Conservation (phyloP, 371 early-diverging fungal species). For the Mortierella sp. region DNA sequence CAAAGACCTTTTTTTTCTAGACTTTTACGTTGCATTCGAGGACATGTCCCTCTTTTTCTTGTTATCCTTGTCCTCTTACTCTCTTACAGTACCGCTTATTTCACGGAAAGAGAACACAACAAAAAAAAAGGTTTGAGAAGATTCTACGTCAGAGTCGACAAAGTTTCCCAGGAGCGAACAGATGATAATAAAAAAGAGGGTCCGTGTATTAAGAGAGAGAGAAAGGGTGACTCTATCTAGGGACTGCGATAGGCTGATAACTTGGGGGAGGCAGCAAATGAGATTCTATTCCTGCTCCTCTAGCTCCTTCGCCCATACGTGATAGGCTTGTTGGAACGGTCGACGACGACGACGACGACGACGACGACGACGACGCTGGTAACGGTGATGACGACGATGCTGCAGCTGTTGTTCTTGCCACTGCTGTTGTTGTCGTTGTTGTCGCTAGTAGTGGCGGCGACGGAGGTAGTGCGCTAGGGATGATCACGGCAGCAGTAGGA, state of each 20-base stretch:
- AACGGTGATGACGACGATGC: not conserved
- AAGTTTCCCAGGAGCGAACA: not conserved
- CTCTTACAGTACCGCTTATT: no score
- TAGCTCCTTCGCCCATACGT: not conserved
- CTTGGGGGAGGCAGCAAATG: not conserved
- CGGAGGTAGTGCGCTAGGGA: not conserved
- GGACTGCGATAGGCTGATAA: not conserved
- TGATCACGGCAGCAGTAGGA: not conserved
- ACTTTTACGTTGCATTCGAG: no score
- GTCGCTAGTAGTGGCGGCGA: not conserved
- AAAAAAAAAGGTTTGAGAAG: no score
- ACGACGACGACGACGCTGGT: not conserved
- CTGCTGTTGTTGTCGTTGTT: no score
- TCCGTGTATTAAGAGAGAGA: not conserved
- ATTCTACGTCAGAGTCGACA: constrained; percentile 9
- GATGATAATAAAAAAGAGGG: not conserved
- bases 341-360: not conserved
- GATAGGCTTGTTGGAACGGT: not conserved
- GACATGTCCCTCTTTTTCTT: no score
- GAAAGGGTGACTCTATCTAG: not conserved
- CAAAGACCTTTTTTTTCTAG: not conserved
- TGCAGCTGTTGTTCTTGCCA: not conserved
- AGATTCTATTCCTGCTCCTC: not conserved
- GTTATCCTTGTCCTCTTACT: no score
- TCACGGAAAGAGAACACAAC: no score